Evolutionary conservation across 2,329 filamentous ascomycete genomes (phyloP).

Genomic region (Diplodia seriata): DNA sequence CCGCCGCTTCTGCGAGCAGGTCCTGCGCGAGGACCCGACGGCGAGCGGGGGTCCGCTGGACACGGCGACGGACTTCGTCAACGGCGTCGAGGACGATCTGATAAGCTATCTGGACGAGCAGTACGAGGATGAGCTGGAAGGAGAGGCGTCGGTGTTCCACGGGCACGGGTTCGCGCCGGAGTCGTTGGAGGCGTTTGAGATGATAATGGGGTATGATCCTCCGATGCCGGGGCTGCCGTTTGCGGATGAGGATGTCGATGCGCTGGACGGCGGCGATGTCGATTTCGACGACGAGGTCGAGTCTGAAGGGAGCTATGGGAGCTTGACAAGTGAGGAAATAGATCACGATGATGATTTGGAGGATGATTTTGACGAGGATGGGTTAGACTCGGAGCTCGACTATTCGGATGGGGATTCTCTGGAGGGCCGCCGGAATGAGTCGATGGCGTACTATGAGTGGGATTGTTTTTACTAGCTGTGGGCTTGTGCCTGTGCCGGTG

Average conservation of each 20-base stretch:
- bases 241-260: too few species aligned
- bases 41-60: not conserved
- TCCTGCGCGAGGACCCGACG: constrained; percentile 2
- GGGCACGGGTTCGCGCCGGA: too few species aligned
- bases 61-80: constrained; percentile 5
- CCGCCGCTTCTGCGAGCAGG: constrained; percentile 23
- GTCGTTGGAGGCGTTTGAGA: too few species aligned
- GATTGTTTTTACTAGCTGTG: not conserved
- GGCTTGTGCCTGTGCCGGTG: not conserved
- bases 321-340: not conserved
- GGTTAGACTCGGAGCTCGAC: not conserved
- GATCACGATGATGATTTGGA: constrained; percentile 1
- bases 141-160: too few species aligned
- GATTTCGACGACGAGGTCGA: not conserved
- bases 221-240: too few species aligned
- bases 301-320: not conserved
- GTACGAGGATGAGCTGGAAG: not conserved
- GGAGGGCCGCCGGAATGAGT: not conserved
- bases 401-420: not conserved
- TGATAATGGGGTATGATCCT: too few species aligned
- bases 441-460: constrained; percentile 20
- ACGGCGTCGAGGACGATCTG: constrained; percentile 20
- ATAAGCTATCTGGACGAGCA: constrained; percentile 17
- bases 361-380: not conserved
- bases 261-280: too few species aligned